A percentile compares a stretch with the other conserved stretches of the same genome.
phyloP scores from a whole-genome alignment of 257 asterid genomes.

The Capsicum baccatum region DNA sequence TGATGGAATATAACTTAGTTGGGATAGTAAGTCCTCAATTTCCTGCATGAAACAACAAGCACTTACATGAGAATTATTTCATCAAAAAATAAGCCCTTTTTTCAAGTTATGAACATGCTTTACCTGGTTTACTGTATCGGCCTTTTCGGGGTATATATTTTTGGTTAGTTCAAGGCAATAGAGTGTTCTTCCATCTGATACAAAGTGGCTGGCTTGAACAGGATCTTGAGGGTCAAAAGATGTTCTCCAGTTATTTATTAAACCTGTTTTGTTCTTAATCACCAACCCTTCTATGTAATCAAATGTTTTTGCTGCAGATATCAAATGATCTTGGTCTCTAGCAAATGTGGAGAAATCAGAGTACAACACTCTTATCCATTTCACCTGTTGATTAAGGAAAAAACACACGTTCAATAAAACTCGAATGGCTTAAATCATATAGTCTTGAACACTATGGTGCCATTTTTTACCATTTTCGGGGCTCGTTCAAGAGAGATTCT shows the following conservation, averaged over 20 bases:
- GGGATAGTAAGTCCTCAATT: conserved; percentile 61
- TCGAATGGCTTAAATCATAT: neutral
- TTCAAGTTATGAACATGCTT: conserved; percentile 24
- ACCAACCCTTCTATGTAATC: conserved; percentile 91
- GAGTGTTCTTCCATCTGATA: conserved; percentile 75
- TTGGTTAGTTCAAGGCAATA: conserved; percentile 83
- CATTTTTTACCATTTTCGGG: conserved; percentile 67
- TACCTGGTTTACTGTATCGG: conserved; percentile 55
- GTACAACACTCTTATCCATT: conserved; percentile 85
- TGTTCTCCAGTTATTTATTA: conserved; percentile 79
- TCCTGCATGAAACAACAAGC: conserved; percentile 54
- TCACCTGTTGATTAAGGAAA: conserved; percentile 62
- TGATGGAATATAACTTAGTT: conserved; percentile 73
- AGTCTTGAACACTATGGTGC: neutral
- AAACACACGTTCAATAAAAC: conserved; percentile 1
- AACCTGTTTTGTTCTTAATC: conserved; percentile 68
- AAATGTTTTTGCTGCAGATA: conserved; percentile 62
- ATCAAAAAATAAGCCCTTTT: neutral
- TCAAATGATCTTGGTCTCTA: conserved; percentile 76
- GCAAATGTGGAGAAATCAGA: conserved; percentile 73
- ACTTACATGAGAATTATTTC: neutral
- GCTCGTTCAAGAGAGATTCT: conserved; percentile 87
- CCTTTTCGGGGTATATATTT: conserved; percentile 60
- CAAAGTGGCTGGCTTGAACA: conserved; percentile 62
- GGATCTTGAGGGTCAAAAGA: conserved; percentile 74